Percentiles rank a stretch among this genome's conserved stretches.
These are phyloP conservation scores for Neophaeococcomyces aloes DNA, from an alignment of 2,329 filamentous ascomycete genomes.

Conservation along the genomic window DNA sequence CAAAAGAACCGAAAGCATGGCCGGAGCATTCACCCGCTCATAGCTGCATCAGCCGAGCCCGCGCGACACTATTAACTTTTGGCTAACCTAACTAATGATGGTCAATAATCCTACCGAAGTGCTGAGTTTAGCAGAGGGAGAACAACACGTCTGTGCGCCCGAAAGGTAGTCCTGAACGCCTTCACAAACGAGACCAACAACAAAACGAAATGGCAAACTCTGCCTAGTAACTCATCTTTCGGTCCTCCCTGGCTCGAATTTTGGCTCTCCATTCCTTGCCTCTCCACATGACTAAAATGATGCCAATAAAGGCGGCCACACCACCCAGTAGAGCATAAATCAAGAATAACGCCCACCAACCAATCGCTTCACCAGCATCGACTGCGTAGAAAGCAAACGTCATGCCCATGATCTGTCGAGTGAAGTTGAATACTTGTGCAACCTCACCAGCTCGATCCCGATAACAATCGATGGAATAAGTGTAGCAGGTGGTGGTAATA, in stretches of 20 bases:
- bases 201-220: too few species aligned
- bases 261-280: constrained; percentile 12
- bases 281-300: constrained; percentile 15
- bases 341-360: constrained; percentile 17
- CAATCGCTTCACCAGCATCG: constrained; percentile 13
- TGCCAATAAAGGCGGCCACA: constrained; percentile 16
- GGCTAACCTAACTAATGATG: too few species aligned
- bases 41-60: too few species aligned
- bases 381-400: constrained; percentile 24
- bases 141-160: too few species aligned
- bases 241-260: constrained; percentile 3
- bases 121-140: too few species aligned
- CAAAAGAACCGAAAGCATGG: too few species aligned
- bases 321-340: constrained; percentile 16
- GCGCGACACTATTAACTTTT: too few species aligned
- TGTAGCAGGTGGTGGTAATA: constrained; percentile 22
- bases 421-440: constrained; percentile 21
- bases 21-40: too few species aligned
- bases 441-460: constrained; percentile 18
- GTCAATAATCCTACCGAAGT: too few species aligned
- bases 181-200: too few species aligned
- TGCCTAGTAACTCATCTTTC: too few species aligned
- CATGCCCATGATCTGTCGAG: constrained; percentile 21
- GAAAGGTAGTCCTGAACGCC: too few species aligned
- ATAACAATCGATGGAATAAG: constrained; percentile 23